Conservation (phyloP, 805 yeast genomes). For the Pichia cabralensis region DNA sequence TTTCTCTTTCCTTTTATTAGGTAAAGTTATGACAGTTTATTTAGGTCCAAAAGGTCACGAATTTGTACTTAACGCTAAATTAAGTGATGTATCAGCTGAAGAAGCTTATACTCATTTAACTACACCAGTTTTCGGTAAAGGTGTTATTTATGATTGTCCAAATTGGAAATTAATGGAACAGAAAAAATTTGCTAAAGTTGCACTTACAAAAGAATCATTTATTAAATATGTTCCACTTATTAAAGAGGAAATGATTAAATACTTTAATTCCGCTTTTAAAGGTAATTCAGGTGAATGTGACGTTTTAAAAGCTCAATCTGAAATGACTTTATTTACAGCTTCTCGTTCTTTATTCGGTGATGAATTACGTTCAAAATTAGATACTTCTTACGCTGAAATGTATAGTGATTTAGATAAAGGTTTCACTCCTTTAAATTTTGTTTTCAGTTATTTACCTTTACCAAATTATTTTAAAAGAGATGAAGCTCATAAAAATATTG, state of each 20-base stretch:
- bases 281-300: constrained; percentile 40
- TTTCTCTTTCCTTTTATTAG: constrained; percentile 81
- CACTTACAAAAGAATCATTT: constrained; percentile 80
- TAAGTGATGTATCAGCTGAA: constrained; percentile 87
- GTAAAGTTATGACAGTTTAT: constrained; percentile 89
- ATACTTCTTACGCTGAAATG: constrained; percentile 72
- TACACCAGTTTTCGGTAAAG: constrained; percentile 98
- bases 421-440: constrained; percentile 91
- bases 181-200: constrained; percentile 89
- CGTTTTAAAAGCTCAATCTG: constrained; percentile 83
- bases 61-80: constrained; percentile 84
- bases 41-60: constrained; percentile 98
- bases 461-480: constrained; percentile 72
- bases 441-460: constrained; percentile 87
- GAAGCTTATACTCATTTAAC: constrained; percentile 93
- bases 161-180: constrained; percentile 94
- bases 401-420: constrained; percentile 94
- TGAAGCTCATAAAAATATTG: constrained; percentile 72
- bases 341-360: constrained; percentile 86
- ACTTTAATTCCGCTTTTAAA: constrained; percentile 44
- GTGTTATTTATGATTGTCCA: constrained; percentile 96
- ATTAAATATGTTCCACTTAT: constrained; percentile 80
- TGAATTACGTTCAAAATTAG: constrained; percentile 77
- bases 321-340: constrained; percentile 93
- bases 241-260: constrained; percentile 62